A percentile compares a stretch with the other conserved stretches of the same genome.
Conservation (phyloP, 2,329 filamentous ascomycete species). For the Trichoderma lentiforme region DNA sequence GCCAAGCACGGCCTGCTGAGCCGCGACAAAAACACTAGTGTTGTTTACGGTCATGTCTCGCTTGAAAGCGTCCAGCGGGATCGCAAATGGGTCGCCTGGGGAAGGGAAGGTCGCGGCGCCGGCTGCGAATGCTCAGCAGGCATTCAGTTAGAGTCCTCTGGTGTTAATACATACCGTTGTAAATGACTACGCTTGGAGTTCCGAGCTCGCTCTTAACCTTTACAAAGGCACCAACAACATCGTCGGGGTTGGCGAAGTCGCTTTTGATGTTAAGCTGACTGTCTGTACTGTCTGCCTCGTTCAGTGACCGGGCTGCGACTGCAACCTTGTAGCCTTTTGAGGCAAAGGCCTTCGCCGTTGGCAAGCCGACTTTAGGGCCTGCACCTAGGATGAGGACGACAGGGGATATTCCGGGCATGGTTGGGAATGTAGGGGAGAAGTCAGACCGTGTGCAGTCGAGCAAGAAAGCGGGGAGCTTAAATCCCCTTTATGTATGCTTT, state of each 20-base stretch:
- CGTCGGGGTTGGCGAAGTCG: slow-evolving; percentile 3
- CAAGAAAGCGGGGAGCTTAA: not conserved
- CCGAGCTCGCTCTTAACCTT: not conserved
- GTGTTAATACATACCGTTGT: slow-evolving; percentile 1
- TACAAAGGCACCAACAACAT: not conserved
- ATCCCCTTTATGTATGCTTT: not conserved
- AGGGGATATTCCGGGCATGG: not conserved
- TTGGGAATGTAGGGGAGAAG: not conserved
- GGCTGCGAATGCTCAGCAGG: not conserved
- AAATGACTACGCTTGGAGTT: not conserved
- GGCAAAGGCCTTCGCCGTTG: not conserved
- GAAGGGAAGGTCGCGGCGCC: not conserved
- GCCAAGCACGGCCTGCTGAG: not conserved
- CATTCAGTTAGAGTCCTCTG: not conserved
- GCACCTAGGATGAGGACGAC: not conserved
- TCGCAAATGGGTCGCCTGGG: not conserved
- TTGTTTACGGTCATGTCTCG: slow-evolving; percentile 1
- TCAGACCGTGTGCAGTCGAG: not conserved
- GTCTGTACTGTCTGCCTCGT: slow-evolving; percentile 8
- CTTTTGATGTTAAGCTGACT: slow-evolving; percentile 2
- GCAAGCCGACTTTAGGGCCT: not conserved
- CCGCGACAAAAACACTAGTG: slow-evolving; percentile 3
- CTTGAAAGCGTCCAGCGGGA: not conserved
- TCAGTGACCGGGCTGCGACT: slow-evolving; percentile 1
- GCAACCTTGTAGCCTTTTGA: slow-evolving; percentile 8